Conservation (phyloP, 23 red algal genomes). For the Gracilaria vermiculophylla region DNA sequence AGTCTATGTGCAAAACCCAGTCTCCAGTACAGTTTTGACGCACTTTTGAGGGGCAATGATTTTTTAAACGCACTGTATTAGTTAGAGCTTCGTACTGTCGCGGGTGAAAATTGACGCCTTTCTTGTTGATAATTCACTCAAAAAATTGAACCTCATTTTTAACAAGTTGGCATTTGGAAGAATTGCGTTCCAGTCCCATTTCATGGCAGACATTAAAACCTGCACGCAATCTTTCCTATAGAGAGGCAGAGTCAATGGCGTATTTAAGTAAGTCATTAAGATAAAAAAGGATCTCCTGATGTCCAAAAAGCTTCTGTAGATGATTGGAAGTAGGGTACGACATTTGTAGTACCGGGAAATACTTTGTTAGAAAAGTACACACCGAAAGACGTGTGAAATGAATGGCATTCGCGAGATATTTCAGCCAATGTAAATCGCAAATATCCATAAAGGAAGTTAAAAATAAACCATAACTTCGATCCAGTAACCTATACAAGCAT, state of each 20-base stretch:
- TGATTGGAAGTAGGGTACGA: not conserved
- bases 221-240: not conserved
- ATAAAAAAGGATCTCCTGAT: conserved; percentile 9
- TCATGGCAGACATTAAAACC: not conserved
- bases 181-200: conserved; percentile 36
- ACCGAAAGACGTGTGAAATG: conserved; percentile 41
- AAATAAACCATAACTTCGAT: not conserved
- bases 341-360: not conserved
- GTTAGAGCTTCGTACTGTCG: conserved; percentile 17
- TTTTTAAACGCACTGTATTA: no score
- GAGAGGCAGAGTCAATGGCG: not conserved
- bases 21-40: no score
- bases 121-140: conserved; percentile 19
- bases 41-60: no score
- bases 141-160: conserved; percentile 15
- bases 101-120: conserved; percentile 16
- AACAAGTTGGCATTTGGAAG: conserved; percentile 2
- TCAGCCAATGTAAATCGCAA: conserved; percentile 39
- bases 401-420: conserved; percentile 33
- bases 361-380: conserved; percentile 11
- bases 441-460: conserved; percentile 47
- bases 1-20: no score
- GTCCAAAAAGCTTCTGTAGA: not conserved
- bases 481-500: conserved; percentile 27
- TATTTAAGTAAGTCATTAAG: not conserved